Percentiles rank a stretch among this genome's conserved stretches.
Conservation (phyloP, 169 alveolate genomes). For the Eimeria falciformis region DNA sequence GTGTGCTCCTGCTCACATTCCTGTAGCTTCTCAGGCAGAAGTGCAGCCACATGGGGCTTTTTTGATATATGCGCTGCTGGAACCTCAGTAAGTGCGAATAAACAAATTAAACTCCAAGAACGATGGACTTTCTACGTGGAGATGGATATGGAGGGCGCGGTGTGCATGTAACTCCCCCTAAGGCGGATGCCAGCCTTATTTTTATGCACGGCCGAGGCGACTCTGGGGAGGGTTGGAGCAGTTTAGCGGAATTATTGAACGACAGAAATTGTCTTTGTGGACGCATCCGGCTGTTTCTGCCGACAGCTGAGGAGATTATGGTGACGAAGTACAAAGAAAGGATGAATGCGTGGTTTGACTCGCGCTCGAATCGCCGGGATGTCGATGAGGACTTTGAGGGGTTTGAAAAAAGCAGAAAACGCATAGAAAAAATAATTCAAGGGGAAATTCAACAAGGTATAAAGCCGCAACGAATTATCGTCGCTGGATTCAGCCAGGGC, state of each 20-base stretch:
- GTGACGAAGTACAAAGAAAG: not conserved
- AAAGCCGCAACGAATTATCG: conserved; percentile 12
- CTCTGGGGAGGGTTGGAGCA: conserved; percentile 71
- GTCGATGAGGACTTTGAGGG: conserved; percentile 59
- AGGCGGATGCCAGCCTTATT: not conserved
- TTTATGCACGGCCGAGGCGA: conserved; percentile 74
- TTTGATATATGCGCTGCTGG: not conserved
- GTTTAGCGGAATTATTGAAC: not conserved
- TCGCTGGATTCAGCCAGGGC: conserved; percentile 77
- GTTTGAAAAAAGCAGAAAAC: not conserved
- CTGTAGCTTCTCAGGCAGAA: not conserved
- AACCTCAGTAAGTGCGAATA: not conserved
- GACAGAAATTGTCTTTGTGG: not conserved
- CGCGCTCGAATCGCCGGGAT: not conserved
- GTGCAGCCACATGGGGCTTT: not conserved
- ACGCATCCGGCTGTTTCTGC: conserved; percentile 45
- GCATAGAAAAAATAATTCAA: conserved; percentile 37
- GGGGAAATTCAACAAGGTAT: conserved; percentile 30
- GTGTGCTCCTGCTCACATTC: too few species aligned
- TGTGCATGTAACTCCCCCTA: not conserved
- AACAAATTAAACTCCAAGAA: not conserved
- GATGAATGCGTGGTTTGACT: conserved; percentile 56
- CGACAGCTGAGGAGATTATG: conserved; percentile 61
- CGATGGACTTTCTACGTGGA: not conserved
- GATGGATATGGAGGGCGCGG: conserved; percentile 61